Evolutionary conservation across 345 rosid species (phyloP).

Genomic region (Boechera divaricarpa): DNA sequence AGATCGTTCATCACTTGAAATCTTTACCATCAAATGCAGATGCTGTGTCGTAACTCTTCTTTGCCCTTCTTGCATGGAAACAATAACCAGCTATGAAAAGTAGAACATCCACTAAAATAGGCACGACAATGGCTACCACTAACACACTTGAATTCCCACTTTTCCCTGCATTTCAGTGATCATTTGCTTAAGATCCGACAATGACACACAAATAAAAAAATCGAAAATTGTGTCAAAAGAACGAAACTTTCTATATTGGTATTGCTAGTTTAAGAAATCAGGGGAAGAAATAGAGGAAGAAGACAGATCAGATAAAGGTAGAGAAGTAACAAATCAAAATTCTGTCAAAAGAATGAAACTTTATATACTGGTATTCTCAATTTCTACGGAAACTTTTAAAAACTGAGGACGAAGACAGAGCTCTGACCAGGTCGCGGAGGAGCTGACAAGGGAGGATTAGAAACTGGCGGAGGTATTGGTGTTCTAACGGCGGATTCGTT

Average conservation of each 20-base stretch:
- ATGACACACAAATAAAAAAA: not conserved
- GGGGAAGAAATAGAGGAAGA: not conserved
- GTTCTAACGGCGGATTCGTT: slow-evolving; percentile 25
- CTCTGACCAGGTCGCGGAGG: slow-evolving; percentile 32
- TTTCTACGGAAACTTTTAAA: not conserved
- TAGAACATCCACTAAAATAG: slow-evolving; percentile 34
- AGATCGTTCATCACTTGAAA: not conserved
- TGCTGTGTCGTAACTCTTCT: slow-evolving; percentile 27
- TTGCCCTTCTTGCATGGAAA: slow-evolving; percentile 45
- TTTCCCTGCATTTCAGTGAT: slow-evolving; percentile 43
- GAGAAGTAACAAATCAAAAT: not conserved
- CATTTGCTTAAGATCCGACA: not conserved
- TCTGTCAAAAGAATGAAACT: not conserved
- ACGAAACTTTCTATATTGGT: not conserved
- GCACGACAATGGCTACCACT: slow-evolving; percentile 50
- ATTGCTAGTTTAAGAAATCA: not conserved
- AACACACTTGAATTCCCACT: slow-evolving; percentile 24
- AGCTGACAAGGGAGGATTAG: slow-evolving; percentile 25
- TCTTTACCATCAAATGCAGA: slow-evolving; percentile 48
- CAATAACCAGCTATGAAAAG: slow-evolving; percentile 47
- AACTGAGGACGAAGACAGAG: slow-evolving; percentile 19
- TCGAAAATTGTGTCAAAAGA: not conserved
- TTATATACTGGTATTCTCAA: not conserved
- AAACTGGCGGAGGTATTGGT: slow-evolving; percentile 6
- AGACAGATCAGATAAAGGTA: not conserved